Percentiles rank a stretch among this genome's conserved stretches.
phyloP scores from a whole-genome alignment of 2,329 filamentous ascomycete species.

The Monosporascus sp. region DNA sequence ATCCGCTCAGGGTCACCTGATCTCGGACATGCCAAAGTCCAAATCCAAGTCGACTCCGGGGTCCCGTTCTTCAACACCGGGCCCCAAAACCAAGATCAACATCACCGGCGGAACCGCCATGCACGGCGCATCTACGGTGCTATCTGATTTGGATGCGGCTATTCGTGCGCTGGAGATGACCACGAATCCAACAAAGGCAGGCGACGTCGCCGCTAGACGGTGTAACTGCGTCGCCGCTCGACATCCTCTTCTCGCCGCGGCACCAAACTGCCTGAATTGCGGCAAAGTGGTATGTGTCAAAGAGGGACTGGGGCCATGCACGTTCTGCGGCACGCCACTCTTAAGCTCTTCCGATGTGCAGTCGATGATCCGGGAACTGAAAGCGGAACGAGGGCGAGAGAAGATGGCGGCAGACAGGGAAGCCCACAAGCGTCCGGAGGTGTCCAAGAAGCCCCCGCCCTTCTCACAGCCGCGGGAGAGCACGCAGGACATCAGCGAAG shows the following conservation, averaged over 20 bases:
- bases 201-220: conserved; percentile 54
- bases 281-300: conserved; percentile 95
- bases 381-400: conserved; percentile 81
- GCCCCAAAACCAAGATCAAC: conserved; percentile 60
- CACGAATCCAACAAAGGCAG: conserved; percentile 71
- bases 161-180: conserved; percentile 88
- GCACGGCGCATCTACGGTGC: conserved; percentile 71
- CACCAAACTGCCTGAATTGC: conserved; percentile 87
- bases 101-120: conserved; percentile 76
- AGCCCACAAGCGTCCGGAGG: conserved; percentile 60
- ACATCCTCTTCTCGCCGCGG: conserved; percentile 84
- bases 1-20: conserved; percentile 71
- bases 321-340: conserved; percentile 75
- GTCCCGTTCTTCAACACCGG: conserved; percentile 49
- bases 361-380: conserved; percentile 77
- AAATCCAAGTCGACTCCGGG: conserved; percentile 51
- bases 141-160: conserved; percentile 70
- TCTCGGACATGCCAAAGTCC: conserved; percentile 68
- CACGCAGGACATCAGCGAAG: conserved; percentile 42
- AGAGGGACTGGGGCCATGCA: conserved; percentile 90
- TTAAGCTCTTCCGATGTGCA: conserved; percentile 71
- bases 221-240: conserved; percentile 87
- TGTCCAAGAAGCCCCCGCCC: conserved; percentile 54
- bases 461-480: conserved; percentile 47
- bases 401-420: conserved; percentile 78